A percentile compares a stretch with the other conserved stretches of the same genome.
Conservation (phyloP, 75 land plant genomes). For the Azolla pinnata region DNA sequence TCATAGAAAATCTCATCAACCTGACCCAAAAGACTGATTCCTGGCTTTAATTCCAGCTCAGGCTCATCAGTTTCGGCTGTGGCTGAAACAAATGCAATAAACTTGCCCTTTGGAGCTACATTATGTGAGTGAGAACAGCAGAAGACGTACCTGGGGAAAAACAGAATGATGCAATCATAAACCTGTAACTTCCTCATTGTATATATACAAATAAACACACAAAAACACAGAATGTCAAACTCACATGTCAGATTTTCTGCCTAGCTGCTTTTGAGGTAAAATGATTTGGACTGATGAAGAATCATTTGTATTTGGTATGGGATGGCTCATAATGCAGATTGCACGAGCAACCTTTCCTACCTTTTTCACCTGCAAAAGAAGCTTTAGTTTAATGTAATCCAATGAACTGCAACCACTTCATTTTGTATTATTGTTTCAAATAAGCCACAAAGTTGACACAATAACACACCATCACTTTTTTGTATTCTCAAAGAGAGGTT, state of each 20-base stretch:
- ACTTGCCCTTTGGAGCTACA: constrained; percentile 83
- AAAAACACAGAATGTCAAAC: constrained; percentile 4
- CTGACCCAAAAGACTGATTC: constrained; percentile 71
- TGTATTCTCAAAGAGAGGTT: no score
- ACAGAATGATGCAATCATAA: not conserved
- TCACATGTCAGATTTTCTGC: constrained; percentile 76
- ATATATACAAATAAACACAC: not conserved
- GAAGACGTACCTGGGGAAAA: constrained; percentile 59
- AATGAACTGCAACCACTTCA: not conserved
- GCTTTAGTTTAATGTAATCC: not conserved
- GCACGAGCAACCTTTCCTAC: constrained; percentile 85
- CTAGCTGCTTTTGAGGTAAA: constrained; percentile 81
- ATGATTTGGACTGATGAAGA: constrained; percentile 76
- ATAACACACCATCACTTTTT: no score
- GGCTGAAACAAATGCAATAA: constrained; percentile 75
- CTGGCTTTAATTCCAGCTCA: constrained; percentile 66
- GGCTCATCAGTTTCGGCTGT: constrained; percentile 72
- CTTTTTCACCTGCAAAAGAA: constrained; percentile 45
- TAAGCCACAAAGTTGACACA: no score
- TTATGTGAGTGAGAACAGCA: constrained; percentile 82
- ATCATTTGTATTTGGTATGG: constrained; percentile 75
- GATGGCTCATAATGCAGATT: constrained; percentile 80
- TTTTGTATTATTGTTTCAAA: no score
- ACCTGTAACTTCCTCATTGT: no score
- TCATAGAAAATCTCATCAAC: constrained; percentile 78